These are phyloP conservation scores for Psophocarpus tetragonolobus DNA, from an alignment of 306 rosid genomes.

Conservation along the genomic window DNA sequence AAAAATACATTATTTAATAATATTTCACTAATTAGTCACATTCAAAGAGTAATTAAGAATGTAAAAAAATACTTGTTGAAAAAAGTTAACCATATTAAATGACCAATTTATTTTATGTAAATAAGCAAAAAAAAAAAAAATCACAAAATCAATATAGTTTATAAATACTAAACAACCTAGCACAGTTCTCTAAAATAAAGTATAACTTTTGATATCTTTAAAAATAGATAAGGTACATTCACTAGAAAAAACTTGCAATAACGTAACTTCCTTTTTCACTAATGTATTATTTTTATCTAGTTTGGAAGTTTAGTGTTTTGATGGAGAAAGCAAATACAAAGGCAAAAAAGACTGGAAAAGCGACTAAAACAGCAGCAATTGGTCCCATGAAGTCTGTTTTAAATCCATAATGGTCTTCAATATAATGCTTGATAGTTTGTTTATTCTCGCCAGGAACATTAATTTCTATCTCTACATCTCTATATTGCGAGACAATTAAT, in stretches of 20 bases:
- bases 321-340: constrained; percentile 75
- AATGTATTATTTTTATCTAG: constrained; percentile 42
- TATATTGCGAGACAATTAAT: constrained; percentile 86
- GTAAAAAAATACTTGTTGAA: neutral
- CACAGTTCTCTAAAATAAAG: neutral
- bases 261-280: neutral
- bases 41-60: too few relatives aligned
- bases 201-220: neutral
- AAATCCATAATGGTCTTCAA: constrained; percentile 60
- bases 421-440: constrained; percentile 36
- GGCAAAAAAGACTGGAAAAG: constrained; percentile 77
- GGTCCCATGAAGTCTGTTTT: constrained; percentile 76
- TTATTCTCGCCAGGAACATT: constrained; percentile 47
- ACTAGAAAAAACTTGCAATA: neutral
- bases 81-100: neutral
- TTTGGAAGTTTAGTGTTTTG: constrained; percentile 77
- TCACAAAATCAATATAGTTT: neutral
- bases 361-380: constrained; percentile 75
- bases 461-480: constrained; percentile 51
- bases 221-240: neutral
- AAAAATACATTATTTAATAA: too few relatives aligned
- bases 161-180: neutral
- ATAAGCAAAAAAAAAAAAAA: neutral
- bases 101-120: neutral
- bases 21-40: too few relatives aligned